phyloP scores from a whole-genome alignment of 495 filamentous ascomycete species.

The Hypoxylon perforatum region DNA sequence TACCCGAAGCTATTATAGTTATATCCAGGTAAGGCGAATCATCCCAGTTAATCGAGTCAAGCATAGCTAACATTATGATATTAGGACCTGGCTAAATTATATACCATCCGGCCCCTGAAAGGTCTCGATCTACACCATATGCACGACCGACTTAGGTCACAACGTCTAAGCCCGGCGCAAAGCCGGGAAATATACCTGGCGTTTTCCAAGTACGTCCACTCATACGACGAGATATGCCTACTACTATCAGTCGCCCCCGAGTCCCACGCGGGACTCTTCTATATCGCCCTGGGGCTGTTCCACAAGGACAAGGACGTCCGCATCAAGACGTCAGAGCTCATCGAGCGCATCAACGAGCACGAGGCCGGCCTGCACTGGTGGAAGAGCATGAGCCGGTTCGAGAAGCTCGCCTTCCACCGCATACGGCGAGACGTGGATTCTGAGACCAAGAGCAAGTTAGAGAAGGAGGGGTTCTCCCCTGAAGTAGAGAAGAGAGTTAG shows the following conservation, averaged over 20 bases:
- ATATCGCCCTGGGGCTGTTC: constrained; percentile 91
- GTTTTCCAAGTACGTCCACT: constrained; percentile 77
- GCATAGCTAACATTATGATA: constrained; percentile 21
- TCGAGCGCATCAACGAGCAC: constrained; percentile 85
- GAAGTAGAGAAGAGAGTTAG: constrained; percentile 46
- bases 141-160: constrained; percentile 85
- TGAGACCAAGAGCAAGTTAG: constrained; percentile 48
- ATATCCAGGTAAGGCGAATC: constrained; percentile 75
- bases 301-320: constrained; percentile 86
- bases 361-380: constrained; percentile 95
- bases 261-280: constrained; percentile 90
- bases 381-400: constrained; percentile 84
- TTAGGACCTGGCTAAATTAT: constrained; percentile 72
- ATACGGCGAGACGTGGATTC: constrained; percentile 73
- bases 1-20: constrained; percentile 93
- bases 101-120: constrained; percentile 78
- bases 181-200: constrained; percentile 84
- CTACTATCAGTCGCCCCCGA: constrained; percentile 88
- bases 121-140: constrained; percentile 88
- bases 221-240: constrained; percentile 89
- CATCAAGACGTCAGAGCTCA: constrained; percentile 77
- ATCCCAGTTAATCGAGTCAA: neutral
- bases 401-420: constrained; percentile 80
- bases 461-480: constrained; percentile 40
- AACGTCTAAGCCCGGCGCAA: constrained; percentile 76